Conservation (phyloP, 2,329 filamentous ascomycete genomes). For the Phyllosticta citrichinensis region DNA sequence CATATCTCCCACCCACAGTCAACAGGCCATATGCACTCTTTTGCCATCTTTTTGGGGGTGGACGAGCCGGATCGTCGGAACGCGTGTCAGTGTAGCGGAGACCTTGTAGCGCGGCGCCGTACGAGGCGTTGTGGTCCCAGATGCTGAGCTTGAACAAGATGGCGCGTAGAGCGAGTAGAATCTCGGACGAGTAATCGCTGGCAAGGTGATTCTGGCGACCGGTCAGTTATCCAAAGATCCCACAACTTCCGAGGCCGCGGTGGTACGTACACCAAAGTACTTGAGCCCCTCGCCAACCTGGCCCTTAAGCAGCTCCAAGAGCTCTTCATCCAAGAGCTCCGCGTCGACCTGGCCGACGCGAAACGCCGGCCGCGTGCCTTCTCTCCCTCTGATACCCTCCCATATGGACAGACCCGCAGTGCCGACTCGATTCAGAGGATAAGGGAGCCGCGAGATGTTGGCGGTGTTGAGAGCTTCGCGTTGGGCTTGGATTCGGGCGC, state of each 20-base stretch:
- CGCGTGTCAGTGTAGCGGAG: conserved; percentile 82
- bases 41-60: conserved; percentile 68
- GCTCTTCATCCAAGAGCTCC: conserved; percentile 86
- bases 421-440: conserved; percentile 51
- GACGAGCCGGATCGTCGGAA: conserved; percentile 38
- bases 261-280: conserved; percentile 58
- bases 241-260: neutral
- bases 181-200: conserved; percentile 82
- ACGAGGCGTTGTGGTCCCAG: conserved; percentile 93
- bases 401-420: conserved; percentile 45
- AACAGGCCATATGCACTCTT: conserved; percentile 75
- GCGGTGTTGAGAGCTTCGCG: conserved; percentile 28
- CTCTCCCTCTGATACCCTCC: conserved; percentile 61
- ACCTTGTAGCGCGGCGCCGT: conserved; percentile 87
- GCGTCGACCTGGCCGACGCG: conserved; percentile 94
- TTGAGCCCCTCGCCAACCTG: conserved; percentile 84
- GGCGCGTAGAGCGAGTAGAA: conserved; percentile 64
- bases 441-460: conserved; percentile 36
- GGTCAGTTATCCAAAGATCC: neutral
- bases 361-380: conserved; percentile 76
- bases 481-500: conserved; percentile 44
- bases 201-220: conserved; percentile 49
- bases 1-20: conserved; percentile 80
- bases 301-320: conserved; percentile 71
- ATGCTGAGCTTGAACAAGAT: conserved; percentile 89